Conservation (phyloP, 163 green algal genomes). For the Chloroidium sp. region DNA sequence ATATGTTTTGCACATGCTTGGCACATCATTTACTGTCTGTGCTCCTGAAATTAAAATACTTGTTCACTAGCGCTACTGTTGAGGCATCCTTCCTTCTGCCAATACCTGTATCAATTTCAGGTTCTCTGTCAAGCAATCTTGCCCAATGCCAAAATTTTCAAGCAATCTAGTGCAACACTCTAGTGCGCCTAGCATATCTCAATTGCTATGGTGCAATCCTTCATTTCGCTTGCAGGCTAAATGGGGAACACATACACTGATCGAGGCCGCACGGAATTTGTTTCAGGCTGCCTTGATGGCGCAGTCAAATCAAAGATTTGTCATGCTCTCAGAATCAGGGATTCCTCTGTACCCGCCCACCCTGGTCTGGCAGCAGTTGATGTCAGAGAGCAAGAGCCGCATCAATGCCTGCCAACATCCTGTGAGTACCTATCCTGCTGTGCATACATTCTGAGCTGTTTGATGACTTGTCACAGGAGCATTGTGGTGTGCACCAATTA, state of each 20-base stretch:
- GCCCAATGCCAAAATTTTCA: neutral
- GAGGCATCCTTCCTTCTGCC: too few species aligned
- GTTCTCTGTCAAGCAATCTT: neutral
- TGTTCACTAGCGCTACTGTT: too few species aligned
- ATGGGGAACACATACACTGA: constrained; percentile 24
- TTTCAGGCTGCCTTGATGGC: constrained; percentile 22
- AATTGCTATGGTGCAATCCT: neutral
- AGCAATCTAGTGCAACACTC: neutral
- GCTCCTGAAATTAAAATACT: neutral
- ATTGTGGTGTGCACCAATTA: too few species aligned
- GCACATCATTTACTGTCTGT: neutral
- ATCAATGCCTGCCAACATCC: constrained; percentile 23
- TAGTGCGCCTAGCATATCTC: neutral
- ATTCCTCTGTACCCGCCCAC: constrained; percentile 27
- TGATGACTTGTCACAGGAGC: too few species aligned
- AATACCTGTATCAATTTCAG: neutral
- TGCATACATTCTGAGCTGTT: neutral
- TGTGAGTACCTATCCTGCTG: neutral
- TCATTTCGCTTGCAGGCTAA: constrained; percentile 4
- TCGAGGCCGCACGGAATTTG: constrained; percentile 21
- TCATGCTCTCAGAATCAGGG: constrained; percentile 32
- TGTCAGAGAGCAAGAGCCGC: constrained; percentile 17
- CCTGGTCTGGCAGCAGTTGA: constrained; percentile 25
- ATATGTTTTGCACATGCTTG: neutral
- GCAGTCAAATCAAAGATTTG: constrained; percentile 34